phyloP scores from a whole-genome alignment of 352 stramenopile species.

The Phytopythium cucurbitacearum region DNA sequence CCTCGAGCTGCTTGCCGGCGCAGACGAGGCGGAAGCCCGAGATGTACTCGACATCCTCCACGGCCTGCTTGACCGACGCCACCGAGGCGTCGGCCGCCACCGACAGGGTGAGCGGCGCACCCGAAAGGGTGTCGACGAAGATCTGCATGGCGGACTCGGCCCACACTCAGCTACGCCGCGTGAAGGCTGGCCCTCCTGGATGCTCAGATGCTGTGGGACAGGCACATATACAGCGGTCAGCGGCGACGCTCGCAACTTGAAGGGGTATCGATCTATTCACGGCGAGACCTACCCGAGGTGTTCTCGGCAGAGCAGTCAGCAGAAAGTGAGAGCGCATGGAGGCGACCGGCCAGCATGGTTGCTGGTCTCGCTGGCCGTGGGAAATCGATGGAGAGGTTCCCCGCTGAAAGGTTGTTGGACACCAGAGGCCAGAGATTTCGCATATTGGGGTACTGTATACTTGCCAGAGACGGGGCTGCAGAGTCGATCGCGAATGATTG shows the following conservation, averaged over 20 bases:
- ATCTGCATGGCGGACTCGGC: slow-evolving; percentile 89
- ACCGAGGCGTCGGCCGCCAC: slow-evolving; percentile 88
- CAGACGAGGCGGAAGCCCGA: slow-evolving; percentile 89
- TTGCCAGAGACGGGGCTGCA: neutral
- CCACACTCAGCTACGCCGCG: slow-evolving; percentile 11
- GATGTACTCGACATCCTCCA: slow-evolving; percentile 95
- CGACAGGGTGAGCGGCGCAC: slow-evolving; percentile 72
- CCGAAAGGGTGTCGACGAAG: slow-evolving; percentile 90
- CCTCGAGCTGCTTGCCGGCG: slow-evolving; percentile 73
- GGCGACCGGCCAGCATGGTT: neutral
- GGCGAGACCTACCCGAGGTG: slow-evolving; percentile 58
- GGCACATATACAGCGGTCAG: slow-evolving; percentile 3
- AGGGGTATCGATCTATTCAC: neutral
- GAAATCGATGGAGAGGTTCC: neutral
- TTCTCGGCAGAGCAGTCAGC: slow-evolving; percentile 90
- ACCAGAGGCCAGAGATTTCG: neutral
- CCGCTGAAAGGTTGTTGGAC: neutral
- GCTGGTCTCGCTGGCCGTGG: neutral
- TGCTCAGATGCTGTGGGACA: slow-evolving; percentile 83
- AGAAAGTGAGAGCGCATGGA: slow-evolving; percentile 72
- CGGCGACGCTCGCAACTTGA: neutral
- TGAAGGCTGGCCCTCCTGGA: slow-evolving; percentile 70
- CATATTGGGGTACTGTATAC: neutral
- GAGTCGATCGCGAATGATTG: neutral
- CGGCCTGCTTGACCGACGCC: slow-evolving; percentile 89